Conservation (phyloP, 371 early-diverging fungal genomes). For the Rhizopus arrhizus region DNA sequence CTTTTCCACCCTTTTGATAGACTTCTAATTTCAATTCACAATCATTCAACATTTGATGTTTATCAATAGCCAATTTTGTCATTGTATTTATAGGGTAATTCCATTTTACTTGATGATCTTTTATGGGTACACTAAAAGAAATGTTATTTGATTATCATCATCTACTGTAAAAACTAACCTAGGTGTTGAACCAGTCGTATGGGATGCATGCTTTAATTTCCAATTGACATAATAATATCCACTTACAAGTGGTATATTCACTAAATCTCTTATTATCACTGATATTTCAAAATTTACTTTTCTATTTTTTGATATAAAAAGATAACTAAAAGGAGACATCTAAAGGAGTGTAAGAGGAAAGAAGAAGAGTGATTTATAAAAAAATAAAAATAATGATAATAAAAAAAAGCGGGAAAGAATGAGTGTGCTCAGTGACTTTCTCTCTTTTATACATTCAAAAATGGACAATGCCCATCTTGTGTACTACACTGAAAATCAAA, state of each 20-base stretch:
- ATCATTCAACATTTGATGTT: slow-evolving; percentile 60
- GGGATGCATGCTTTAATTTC: slow-evolving; percentile 57
- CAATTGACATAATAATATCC: slow-evolving; percentile 70
- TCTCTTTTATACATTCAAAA: not conserved
- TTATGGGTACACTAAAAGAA: slow-evolving; percentile 51
- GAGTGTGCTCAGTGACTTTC: not conserved
- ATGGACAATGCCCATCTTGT: not conserved
- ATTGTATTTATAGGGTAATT: slow-evolving; percentile 42
- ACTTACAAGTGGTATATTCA: slow-evolving; percentile 66
- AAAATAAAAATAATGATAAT: not conserved
- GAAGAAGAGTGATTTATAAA: not conserved
- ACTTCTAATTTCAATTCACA: slow-evolving; percentile 59
- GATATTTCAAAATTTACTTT: slow-evolving; percentile 59
- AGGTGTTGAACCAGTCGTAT: slow-evolving; percentile 46
- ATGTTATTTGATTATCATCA: too few relatives aligned
- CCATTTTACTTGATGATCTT: slow-evolving; percentile 59
- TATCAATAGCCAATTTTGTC: slow-evolving; percentile 55
- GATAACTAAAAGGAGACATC: slow-evolving; percentile 32
- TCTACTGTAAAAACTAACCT: slow-evolving; percentile 30
- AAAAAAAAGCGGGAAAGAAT: not conserved
- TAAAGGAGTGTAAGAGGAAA: not conserved
- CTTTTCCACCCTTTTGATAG: slow-evolving; percentile 62
- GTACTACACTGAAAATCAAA: not conserved
- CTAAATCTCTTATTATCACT: slow-evolving; percentile 59
- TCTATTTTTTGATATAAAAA: slow-evolving; percentile 61